Percentiles rank a stretch among this genome's conserved stretches.
These are phyloP conservation scores for Rhododendron ovatum DNA, from an alignment of 148 eudicot species.

Conservation along the genomic window DNA sequence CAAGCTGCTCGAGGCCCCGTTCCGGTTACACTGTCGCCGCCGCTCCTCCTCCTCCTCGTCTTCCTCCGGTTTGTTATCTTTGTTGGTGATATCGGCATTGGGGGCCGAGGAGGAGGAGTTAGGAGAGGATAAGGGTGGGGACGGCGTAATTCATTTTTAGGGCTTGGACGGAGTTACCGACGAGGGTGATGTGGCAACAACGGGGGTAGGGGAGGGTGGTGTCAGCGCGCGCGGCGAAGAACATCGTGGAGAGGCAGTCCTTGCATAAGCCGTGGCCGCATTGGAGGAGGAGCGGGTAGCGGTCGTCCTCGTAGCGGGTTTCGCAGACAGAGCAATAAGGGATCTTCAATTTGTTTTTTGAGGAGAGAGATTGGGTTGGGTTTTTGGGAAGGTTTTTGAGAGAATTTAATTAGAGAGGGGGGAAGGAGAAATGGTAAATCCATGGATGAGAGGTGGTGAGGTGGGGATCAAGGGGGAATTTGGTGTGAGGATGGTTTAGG, in stretches of 20 bases:
- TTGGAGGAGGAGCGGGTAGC: conserved; percentile 74
- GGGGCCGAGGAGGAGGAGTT: conserved; percentile 1
- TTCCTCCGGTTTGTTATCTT: conserved; percentile 19
- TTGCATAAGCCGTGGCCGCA: conserved; percentile 94
- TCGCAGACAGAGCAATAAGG: conserved; percentile 85
- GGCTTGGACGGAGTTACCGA: conserved; percentile 82
- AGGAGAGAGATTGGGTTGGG: background rate
- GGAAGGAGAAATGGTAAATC: conserved; percentile 6
- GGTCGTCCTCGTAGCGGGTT: conserved; percentile 63
- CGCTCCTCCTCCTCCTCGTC: conserved; percentile 27
- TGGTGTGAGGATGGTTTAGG: background rate
- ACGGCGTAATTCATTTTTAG: conserved; percentile 71
- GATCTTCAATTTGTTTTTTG: conserved; percentile 39
- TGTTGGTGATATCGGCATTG: conserved; percentile 13
- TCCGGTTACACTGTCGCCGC: conserved; percentile 16
- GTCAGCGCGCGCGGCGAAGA: conserved; percentile 45
- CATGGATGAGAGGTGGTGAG: background rate
- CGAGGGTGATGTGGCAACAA: conserved; percentile 77
- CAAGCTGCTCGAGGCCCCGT: conserved; percentile 20
- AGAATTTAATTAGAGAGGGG: background rate
- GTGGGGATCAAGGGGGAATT: background rate
- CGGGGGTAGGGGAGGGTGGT: conserved; percentile 77
- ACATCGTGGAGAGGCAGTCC: conserved; percentile 74
- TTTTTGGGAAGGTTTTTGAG: background rate
- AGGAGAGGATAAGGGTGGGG: conserved; percentile 32